Evolutionary conservation across 192 early-diverging fungal species (phyloP), one percentile per base, ranked within the genome.

Genomic region (Backusella liffmaniae): DNA sequence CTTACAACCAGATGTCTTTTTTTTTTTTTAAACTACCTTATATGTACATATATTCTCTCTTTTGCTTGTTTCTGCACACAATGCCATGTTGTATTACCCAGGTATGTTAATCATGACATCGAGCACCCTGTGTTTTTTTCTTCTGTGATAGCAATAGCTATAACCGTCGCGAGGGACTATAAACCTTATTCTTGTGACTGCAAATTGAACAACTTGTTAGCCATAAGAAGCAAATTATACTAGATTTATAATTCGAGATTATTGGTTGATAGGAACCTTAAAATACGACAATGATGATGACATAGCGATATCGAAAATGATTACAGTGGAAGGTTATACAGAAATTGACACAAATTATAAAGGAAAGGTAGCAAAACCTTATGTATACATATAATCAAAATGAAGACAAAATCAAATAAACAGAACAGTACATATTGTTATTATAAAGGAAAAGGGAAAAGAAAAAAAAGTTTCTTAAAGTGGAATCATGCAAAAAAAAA

Each of bases 161-260:
- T 44, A 16, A 16, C 15, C 0, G 42, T 3, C 12, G 46, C 15
- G 5, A n/a, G 46, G 46, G 46, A 49, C 16, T 44, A 16, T 44
- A 49, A 49, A 49, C 46, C 5, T 49, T 49, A 49, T 49, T n/a
- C 18, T n/a, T 49, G 46, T 49, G 46, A 49, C 46, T 49, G 46
- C 16, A 49, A 49, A 49, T 49, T n/a, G 15, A 16, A 15, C 15
- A 5, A 13, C 12, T 16, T 49, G 46, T 49, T 62, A 62, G 56
- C 56, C 56, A 62, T 62, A 62, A 62, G 9, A 29, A 62, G 56
- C 56, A 62, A 62, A 62, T 29, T 62, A 62, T 62, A 62, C 56
- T 29, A 62, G 56, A 62, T 26, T 59, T 59, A 59, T 23, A 59
- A 8, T 21, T 18, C 7, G 23, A 26, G 53, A 59, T 49, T 1